Evolutionary conservation across 495 filamentous ascomycete genomes (phyloP).

Genomic region (Podospora anserina): DNA sequence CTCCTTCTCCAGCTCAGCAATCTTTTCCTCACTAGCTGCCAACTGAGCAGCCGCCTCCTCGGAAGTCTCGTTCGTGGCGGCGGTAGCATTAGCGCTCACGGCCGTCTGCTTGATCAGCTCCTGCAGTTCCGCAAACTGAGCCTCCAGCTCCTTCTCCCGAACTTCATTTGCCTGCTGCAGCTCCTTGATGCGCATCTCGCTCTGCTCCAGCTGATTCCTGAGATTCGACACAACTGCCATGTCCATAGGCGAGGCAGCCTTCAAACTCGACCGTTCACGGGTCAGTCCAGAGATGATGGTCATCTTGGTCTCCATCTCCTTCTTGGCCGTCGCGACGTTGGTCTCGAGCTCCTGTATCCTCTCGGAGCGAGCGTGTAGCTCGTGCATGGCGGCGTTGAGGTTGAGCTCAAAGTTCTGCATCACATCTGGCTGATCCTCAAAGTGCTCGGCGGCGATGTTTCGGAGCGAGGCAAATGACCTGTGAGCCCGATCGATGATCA

Average conservation of each 20-base stretch:
- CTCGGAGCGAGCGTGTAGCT: constrained; percentile 81
- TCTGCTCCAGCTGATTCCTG: constrained; percentile 81
- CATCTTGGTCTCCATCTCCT: constrained; percentile 94
- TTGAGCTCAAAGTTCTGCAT: constrained; percentile 93
- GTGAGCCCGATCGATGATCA: constrained; percentile 86
- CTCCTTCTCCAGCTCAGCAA: constrained; percentile 71
- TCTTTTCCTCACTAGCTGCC: constrained; percentile 56
- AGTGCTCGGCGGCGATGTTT: constrained; percentile 80
- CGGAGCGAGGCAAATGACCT: constrained; percentile 86
- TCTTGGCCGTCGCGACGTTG: constrained; percentile 78
- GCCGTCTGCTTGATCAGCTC: constrained; percentile 48
- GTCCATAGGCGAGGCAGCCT: constrained; percentile 76
- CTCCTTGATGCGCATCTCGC: constrained; percentile 71
- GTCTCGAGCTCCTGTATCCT: constrained; percentile 84
- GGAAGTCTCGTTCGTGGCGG: constrained; percentile 18
- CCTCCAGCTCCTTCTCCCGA: constrained; percentile 69
- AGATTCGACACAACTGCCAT: constrained; percentile 87
- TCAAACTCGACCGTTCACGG: constrained; percentile 83
- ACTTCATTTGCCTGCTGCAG: constrained; percentile 68
- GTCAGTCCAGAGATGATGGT: constrained; percentile 92
- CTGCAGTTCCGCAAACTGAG: constrained; percentile 66
- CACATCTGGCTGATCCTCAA: constrained; percentile 74
- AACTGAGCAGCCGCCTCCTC: constrained; percentile 30
- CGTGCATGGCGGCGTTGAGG: constrained; percentile 87
- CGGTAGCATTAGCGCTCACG: background rate